Evolutionary conservation across 202 grass and related monocot species (phyloP), one percentile per base, ranked within the genome.

Genomic region (Carex arenaria): DNA sequence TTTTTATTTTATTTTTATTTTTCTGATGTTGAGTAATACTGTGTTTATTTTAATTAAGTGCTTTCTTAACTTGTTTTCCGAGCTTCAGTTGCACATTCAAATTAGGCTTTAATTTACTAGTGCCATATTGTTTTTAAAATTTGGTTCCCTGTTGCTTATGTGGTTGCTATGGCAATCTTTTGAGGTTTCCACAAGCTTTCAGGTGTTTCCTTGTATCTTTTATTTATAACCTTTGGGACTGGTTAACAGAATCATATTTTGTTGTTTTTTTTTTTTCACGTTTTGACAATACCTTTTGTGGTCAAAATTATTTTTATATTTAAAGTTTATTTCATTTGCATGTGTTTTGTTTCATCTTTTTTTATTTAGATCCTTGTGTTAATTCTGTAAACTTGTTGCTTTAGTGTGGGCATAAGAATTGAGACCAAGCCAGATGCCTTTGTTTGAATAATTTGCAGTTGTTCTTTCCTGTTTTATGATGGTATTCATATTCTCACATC

Each of bases 1-100:
- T 74, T 49, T 74, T 36, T 3, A 49, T n/a, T 47, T 28, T 49
- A 64, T 64, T n/a, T 47, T 28, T 49, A 64, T 11, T 76, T 76
- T 76, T 10, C 10, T 45, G 0, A 45, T 14, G 10, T 28, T 73
- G 14, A 73, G 45, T 67, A 52, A 22, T 52, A 52, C 26, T 26
- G 11, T 28, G 42, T 73, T 73, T 52, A 49, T 52, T 52, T 52
- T 52, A 26, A 28, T 52, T 73, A 52, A 23, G 3, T 52, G 45
- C 52, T 76, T 76, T 38, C n/a, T 76, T 76, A 56, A 56, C 72
- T 55, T 56, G 51, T 76, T 55, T 76, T 53, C 72, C 55, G 7
- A 30, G 19, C 22, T 64, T 49, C 43, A 51, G 43, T 51, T 73
- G 17, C 43, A 26, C 11, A 12, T 10, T 28, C 4, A 51, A 52